These are phyloP conservation scores for Hibiscus syriacus DNA, from an alignment of 345 rosid species.

Conservation along the genomic window DNA sequence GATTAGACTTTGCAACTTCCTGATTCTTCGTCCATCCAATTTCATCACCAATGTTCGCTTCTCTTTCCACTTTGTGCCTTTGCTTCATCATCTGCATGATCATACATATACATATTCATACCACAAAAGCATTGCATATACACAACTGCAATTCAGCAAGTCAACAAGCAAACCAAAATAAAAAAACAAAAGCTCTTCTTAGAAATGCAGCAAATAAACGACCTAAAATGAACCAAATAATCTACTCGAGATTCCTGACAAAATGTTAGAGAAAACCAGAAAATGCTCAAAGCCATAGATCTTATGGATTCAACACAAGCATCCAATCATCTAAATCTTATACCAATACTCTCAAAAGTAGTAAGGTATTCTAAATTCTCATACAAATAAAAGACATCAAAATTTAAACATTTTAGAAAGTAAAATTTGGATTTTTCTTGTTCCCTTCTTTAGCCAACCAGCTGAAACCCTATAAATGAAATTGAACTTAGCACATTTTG, in stretches of 20 bases:
- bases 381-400: too few relatives aligned
- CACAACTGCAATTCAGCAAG: not conserved
- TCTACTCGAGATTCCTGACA: too few relatives aligned
- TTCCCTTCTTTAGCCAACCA: not conserved
- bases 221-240: not conserved
- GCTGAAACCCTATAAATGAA: not conserved
- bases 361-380: not conserved
- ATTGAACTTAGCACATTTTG: not conserved
- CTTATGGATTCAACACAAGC: not conserved
- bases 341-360: not conserved
- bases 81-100: conserved; percentile 86
- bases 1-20: conserved; percentile 71
- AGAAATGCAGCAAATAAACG: not conserved
- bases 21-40: conserved; percentile 84
- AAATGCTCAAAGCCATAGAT: not conserved
- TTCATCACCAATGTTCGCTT: conserved; percentile 66
- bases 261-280: not conserved
- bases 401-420: not conserved
- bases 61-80: conserved; percentile 94
- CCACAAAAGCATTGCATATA: not conserved
- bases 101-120: not conserved
- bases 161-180: not conserved
- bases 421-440: not conserved
- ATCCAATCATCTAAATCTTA: not conserved
- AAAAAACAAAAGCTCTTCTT: too few relatives aligned